phyloP scores from a whole-genome alignment of 176 grass and related monocot genomes.

The Lolium perenne region DNA sequence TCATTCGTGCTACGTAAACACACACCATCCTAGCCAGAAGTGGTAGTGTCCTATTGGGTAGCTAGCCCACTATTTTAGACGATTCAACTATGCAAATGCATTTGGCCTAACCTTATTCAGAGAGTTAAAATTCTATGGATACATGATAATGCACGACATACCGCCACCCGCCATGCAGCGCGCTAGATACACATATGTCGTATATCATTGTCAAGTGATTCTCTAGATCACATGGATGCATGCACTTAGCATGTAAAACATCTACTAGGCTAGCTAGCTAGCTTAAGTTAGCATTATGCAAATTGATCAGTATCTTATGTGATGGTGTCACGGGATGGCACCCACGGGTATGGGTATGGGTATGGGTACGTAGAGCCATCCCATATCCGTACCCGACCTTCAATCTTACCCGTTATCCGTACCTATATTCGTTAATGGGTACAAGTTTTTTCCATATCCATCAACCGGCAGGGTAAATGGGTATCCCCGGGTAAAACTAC shows the following conservation, averaged over 20 bases:
- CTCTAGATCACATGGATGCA: not conserved
- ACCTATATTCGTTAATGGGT: too few relatives aligned
- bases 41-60: not conserved
- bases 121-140: conserved; percentile 17
- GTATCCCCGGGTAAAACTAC: too few relatives aligned
- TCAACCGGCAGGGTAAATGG: too few relatives aligned
- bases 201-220: conserved; percentile 16
- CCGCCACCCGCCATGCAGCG: not conserved
- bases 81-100: conserved; percentile 44
- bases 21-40: not conserved
- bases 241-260: not conserved
- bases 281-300: not conserved
- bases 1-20: not conserved
- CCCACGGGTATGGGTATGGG: too few relatives aligned
- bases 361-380: too few relatives aligned
- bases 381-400: too few relatives aligned
- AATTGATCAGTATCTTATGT: not conserved
- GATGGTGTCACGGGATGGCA: too few relatives aligned
- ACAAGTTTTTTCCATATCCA: too few relatives aligned
- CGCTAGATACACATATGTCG: not conserved
- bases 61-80: conserved; percentile 34
- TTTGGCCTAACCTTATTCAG: conserved; percentile 45
- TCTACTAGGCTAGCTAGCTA: too few relatives aligned
- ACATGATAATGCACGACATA: not conserved
- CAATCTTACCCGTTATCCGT: too few relatives aligned